These are phyloP conservation scores for Primulina huaijiensis DNA, from an alignment of 257 asterid genomes.

Conservation along the genomic window DNA sequence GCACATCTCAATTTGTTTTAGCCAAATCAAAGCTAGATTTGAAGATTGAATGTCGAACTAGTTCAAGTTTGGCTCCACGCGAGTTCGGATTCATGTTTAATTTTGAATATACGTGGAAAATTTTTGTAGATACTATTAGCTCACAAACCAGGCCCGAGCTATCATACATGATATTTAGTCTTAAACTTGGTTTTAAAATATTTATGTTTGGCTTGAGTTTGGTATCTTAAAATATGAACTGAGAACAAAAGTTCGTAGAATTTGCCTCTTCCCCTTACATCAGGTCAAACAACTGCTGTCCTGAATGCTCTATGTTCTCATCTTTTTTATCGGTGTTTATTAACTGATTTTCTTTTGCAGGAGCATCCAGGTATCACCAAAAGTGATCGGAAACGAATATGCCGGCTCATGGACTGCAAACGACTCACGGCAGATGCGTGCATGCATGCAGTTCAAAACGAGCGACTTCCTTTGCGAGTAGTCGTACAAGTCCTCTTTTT, in stretches of 20 bases:
- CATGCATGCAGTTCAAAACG: constrained; percentile 94
- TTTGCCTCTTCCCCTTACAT: too few species aligned
- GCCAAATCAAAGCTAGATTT: background rate
- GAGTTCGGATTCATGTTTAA: background rate
- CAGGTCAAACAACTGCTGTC: background rate
- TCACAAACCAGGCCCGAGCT: background rate
- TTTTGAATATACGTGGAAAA: too few species aligned
- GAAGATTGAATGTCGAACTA: background rate
- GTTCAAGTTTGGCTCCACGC: background rate
- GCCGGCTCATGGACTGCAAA: constrained; percentile 89
- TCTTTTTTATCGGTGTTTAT: background rate
- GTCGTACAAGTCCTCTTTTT: constrained; percentile 90
- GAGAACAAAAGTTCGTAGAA: too few species aligned
- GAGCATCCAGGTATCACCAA: constrained; percentile 83
- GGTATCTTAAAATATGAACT: background rate
- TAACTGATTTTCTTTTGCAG: constrained; percentile 30
- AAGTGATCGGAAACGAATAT: constrained; percentile 76
- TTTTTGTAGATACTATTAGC: background rate
- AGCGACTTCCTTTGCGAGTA: constrained; percentile 80
- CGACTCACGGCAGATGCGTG: constrained; percentile 86
- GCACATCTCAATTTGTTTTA: background rate
- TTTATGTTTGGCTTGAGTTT: background rate
- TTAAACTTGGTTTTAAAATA: background rate
- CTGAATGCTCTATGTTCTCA: background rate
- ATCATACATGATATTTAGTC: background rate